phyloP scores from a whole-genome alignment of 345 rosid genomes.

The Syzygium grande region DNA sequence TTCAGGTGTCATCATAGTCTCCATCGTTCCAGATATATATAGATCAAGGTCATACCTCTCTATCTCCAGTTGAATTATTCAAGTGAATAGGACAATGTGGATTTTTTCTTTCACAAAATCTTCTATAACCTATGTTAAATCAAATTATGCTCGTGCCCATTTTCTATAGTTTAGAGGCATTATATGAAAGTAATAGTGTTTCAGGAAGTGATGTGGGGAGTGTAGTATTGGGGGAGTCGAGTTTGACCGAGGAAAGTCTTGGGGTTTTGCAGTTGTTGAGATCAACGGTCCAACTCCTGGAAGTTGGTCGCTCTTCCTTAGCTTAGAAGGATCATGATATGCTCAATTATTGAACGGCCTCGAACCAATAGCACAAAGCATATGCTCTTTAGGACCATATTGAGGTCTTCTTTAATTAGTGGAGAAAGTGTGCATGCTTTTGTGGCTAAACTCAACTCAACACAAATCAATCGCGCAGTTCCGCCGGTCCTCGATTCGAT shows the following conservation, averaged over 20 bases:
- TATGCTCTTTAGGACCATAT: background rate
- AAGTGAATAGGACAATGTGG: background rate
- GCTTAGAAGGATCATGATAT: background rate
- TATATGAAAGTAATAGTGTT: background rate
- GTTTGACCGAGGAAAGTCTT: background rate
- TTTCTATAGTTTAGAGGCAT: background rate
- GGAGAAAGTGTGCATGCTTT: background rate
- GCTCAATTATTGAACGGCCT: background rate
- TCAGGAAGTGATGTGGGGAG: background rate
- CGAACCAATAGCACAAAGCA: background rate
- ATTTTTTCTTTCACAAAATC: background rate
- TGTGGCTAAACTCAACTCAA: background rate
- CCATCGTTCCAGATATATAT: background rate
- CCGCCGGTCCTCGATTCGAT: background rate
- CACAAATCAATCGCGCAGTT: background rate
- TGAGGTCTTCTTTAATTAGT: background rate
- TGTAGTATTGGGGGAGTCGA: background rate
- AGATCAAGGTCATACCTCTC: background rate
- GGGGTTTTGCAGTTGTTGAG: background rate
- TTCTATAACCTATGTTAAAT: background rate
- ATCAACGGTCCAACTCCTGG: background rate
- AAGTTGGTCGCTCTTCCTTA: background rate
- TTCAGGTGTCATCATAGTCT: background rate
- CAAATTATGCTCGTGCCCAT: background rate
- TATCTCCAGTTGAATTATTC: background rate